Evolutionary conservation across 2,329 filamentous ascomycete species (phyloP).

Genomic region (Monosporascus sp.): DNA sequence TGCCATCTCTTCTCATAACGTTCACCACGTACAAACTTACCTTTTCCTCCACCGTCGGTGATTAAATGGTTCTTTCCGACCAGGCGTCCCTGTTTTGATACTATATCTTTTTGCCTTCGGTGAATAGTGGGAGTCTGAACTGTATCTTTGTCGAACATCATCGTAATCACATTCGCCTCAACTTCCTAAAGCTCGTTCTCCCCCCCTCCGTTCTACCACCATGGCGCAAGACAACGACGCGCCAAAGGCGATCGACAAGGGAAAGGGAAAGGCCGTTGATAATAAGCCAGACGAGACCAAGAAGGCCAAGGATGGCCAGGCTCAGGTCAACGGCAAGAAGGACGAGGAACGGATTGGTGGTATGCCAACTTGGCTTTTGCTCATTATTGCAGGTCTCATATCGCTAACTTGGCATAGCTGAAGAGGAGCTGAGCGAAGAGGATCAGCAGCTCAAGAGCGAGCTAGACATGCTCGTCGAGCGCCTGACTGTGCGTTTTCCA

Average conservation of each 20-base stretch:
- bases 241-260: conserved; percentile 82
- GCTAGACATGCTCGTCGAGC: conserved; percentile 95
- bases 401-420: conserved; percentile 33
- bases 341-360: conserved; percentile 58
- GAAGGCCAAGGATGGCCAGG: conserved; percentile 66
- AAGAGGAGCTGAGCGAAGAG: conserved; percentile 93
- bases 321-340: conserved; percentile 67
- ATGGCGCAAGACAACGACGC: conserved; percentile 95
- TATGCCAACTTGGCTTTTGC: conserved; percentile 23
- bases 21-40: background rate
- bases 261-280: conserved; percentile 86
- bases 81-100: background rate
- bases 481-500: conserved; percentile 64
- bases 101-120: background rate
- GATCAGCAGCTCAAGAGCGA: conserved; percentile 98
- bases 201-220: conserved; percentile 30
- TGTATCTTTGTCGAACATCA: background rate
- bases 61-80: background rate
- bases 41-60: background rate
- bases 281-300: conserved; percentile 53
- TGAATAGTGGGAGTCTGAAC: background rate
- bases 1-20: background rate
- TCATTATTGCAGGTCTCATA: conserved; percentile 9
- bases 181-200: background rate
- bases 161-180: background rate